Percentiles rank a stretch among this genome's conserved stretches.
Evolutionary conservation across 2,329 filamentous ascomycete species (phyloP).

Genomic region (Talaromyces atroroseus): DNA sequence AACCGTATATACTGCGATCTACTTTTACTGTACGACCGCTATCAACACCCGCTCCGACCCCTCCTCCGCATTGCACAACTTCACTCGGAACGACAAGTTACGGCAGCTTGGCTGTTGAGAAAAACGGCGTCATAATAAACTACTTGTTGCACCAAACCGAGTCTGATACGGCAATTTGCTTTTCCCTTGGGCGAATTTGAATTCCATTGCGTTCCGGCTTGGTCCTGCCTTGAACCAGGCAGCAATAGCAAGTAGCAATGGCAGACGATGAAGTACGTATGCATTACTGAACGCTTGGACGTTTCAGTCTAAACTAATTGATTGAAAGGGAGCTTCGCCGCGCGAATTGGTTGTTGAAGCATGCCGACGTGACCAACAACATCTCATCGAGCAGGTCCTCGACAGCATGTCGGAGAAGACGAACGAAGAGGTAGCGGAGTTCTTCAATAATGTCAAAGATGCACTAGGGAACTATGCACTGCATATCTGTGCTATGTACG

Average conservation of each 20-base stretch:
- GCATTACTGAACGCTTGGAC: not conserved
- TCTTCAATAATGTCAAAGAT: constrained; percentile 81
- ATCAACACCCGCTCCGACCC: constrained; percentile 2
- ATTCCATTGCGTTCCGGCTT: not conserved
- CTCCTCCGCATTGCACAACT: constrained; percentile 15
- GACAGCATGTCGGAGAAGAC: constrained; percentile 53
- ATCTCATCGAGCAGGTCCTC: constrained; percentile 73
- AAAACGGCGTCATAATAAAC: not conserved
- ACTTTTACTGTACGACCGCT: not conserved
- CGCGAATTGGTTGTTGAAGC: constrained; percentile 86
- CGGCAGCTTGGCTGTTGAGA: not conserved
- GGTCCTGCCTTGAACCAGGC: constrained; percentile 7
- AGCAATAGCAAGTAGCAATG: constrained; percentile 35
- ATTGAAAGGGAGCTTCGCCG: constrained; percentile 68
- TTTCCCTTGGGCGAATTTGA: not conserved
- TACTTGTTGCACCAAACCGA: not conserved
- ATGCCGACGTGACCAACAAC: constrained; percentile 85
- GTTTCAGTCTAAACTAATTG: constrained; percentile 8
- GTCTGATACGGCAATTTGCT: not conserved
- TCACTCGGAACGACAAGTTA: constrained; percentile 12
- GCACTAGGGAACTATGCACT: constrained; percentile 83
- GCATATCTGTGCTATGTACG: constrained; percentile 79
- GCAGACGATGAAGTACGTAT: constrained; percentile 39
- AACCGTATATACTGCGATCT: not conserved
- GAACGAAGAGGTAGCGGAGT: constrained; percentile 60